Conservation (phyloP, 2,329 filamentous ascomycete species). For the Bipolaris cookei region DNA sequence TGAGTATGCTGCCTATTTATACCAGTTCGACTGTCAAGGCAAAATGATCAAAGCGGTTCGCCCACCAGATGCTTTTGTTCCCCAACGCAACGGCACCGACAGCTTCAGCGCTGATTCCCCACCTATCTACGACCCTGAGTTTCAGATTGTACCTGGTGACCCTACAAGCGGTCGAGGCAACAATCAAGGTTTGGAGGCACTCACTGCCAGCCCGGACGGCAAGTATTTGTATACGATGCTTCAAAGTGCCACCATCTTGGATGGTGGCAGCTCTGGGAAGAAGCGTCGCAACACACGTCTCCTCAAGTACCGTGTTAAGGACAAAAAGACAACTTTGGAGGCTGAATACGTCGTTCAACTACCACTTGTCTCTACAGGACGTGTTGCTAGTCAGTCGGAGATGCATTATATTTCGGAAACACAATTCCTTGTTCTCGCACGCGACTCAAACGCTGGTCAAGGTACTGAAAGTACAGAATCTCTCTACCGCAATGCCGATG, state of each 20-base stretch:
- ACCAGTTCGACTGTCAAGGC: conserved; percentile 66
- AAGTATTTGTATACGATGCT: conserved; percentile 69
- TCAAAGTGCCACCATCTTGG: conserved; percentile 64
- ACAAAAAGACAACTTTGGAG: conserved; percentile 55
- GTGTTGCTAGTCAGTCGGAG: conserved; percentile 71
- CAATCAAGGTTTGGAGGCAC: conserved; percentile 77
- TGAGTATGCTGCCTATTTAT: conserved; percentile 70
- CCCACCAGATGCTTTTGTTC: conserved; percentile 69
- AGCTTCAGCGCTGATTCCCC: conserved; percentile 70
- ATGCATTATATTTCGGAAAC: conserved; percentile 67
- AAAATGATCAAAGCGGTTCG: conserved; percentile 68
- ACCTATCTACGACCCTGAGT: conserved; percentile 62
- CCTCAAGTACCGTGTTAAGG: conserved; percentile 67
- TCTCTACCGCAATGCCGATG: conserved; percentile 71
- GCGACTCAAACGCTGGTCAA: conserved; percentile 67
- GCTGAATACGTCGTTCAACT: conserved; percentile 72
- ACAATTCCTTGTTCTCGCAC: conserved; percentile 71
- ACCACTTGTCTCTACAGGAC: conserved; percentile 62
- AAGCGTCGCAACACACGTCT: conserved; percentile 66
- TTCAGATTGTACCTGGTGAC: conserved; percentile 60
- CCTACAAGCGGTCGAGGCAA: conserved; percentile 69
- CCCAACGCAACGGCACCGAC: conserved; percentile 65
- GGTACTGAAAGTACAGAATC: conserved; percentile 61
- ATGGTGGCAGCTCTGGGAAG: conserved; percentile 61
- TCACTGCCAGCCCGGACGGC: conserved; percentile 68